Evolutionary conservation across 352 stramenopile species (phyloP).

Genomic region (Pythium rhizo-oryzae): DNA sequence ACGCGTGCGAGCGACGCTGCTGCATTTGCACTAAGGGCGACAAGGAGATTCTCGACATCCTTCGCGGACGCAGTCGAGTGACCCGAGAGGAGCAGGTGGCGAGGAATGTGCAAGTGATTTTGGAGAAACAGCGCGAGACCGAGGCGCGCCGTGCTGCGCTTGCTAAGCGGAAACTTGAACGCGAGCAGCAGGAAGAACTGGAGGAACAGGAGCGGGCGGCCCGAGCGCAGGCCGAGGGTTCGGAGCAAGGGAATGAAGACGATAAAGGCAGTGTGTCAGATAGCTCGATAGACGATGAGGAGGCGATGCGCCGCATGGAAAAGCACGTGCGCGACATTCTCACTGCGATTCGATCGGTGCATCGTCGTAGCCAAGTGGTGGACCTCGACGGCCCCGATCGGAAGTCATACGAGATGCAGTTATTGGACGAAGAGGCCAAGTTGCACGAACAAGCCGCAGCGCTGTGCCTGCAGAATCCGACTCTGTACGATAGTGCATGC

Average conservation of each 20-base stretch:
- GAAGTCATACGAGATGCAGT: constrained; percentile 3
- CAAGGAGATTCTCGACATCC: background rate
- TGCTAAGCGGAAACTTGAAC: constrained; percentile 1
- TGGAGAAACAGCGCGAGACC: background rate
- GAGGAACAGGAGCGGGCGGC: constrained; percentile 6
- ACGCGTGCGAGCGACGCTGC: background rate
- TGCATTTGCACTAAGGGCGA: constrained; percentile 3
- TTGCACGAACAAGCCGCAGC: constrained; percentile 8
- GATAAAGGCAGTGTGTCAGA: background rate
- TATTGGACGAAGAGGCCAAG: constrained; percentile 11
- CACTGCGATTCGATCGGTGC: constrained; percentile 4
- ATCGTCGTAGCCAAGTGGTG: constrained; percentile 5
- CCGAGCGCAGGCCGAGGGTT: background rate
- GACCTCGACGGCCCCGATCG: constrained; percentile 16
- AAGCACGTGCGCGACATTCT: constrained; percentile 10
- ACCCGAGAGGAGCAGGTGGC: background rate
- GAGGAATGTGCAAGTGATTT: background rate
- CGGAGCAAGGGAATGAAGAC: background rate
- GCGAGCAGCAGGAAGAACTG: constrained; percentile 1
- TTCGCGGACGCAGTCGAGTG: background rate
- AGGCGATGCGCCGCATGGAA: constrained; percentile 8
- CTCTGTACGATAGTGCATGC: constrained; percentile 10
- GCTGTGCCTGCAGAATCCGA: constrained; percentile 3
- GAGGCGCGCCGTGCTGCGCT: constrained; percentile 6
- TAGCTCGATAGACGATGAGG: background rate